Percentiles rank a stretch among this genome's conserved stretches.
phyloP scores from a whole-genome alignment of 108 stramenopile genomes.

The Cyclotella sp. region DNA sequence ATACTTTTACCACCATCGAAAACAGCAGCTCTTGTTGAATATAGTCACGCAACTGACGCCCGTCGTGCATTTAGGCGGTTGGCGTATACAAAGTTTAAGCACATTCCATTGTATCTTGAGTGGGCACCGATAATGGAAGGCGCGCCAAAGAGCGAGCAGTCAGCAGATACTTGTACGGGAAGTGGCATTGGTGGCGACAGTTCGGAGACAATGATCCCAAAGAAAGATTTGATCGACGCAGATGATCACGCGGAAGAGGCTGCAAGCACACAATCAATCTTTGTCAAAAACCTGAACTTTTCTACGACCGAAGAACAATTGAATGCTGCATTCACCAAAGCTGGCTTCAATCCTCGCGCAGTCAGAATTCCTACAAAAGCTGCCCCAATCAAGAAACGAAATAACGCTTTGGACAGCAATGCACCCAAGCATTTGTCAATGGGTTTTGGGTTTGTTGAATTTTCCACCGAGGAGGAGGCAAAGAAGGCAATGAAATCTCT shows the following conservation, averaged over 20 bases:
- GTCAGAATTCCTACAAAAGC: conserved; percentile 92
- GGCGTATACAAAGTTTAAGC: conserved; percentile 94
- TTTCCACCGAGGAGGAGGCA: conserved; percentile 69
- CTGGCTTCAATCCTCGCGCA: conserved; percentile 66
- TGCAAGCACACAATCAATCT: conserved; percentile 78
- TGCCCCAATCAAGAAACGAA: conserved; percentile 55
- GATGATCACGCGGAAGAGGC: conserved; percentile 44
- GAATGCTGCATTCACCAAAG: conserved; percentile 61
- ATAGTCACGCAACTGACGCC: conserved; percentile 86
- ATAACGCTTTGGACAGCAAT: conserved; percentile 9
- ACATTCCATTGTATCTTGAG: conserved; percentile 97
- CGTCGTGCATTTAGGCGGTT: conserved; percentile 90
- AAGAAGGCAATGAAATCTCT: conserved; percentile 79
- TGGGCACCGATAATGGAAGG: conserved; percentile 89
- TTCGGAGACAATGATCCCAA: conserved; percentile 1
- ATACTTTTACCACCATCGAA: conserved; percentile 90
- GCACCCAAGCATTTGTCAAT: conserved; percentile 72
- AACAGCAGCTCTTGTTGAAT: conserved; percentile 94
- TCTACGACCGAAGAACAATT: conserved; percentile 85
- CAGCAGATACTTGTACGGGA: conserved; percentile 7
- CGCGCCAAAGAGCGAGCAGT: conserved; percentile 20
- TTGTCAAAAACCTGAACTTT: conserved; percentile 97
- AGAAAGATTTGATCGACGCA: conserved; percentile 35
- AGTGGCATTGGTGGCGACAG: not conserved
- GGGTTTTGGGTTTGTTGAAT: conserved; percentile 99